Conservation (phyloP, 441 rosid species). For the Populus hybrid region DNA sequence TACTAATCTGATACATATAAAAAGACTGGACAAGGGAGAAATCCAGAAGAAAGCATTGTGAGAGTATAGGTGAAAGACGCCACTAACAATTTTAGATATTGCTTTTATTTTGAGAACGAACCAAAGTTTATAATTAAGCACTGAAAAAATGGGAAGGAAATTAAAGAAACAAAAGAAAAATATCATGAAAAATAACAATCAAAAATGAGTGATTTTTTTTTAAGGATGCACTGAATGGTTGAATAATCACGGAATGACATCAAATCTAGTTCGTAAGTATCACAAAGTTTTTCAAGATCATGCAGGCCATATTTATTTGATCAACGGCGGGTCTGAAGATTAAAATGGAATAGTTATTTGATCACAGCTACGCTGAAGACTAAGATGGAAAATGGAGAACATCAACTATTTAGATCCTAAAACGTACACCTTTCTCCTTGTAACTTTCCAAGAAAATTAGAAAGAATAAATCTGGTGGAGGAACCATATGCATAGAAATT, state of each 20-base stretch:
- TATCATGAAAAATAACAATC: neutral
- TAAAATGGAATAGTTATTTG: neutral
- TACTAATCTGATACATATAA: neutral
- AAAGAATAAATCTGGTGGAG: neutral
- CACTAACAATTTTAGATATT: neutral
- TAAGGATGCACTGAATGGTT: neutral
- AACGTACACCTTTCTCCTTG: neutral
- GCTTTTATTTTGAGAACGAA: neutral
- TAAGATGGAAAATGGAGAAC: neutral
- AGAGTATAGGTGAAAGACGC: neutral
- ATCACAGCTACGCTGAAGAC: no score
- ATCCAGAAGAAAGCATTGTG: slow-evolving; percentile 1
- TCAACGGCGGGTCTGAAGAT: neutral
- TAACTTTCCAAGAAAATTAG: neutral
- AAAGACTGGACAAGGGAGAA: neutral
- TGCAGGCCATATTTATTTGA: neutral
- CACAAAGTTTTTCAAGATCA: no score
- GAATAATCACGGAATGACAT: neutral
- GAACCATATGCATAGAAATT: neutral
- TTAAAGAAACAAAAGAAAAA: no score
- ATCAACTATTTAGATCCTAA: neutral
- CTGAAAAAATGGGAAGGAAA: neutral
- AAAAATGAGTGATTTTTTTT: neutral
- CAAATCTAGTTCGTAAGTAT: no score
- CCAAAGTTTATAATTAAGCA: no score